These are phyloP conservation scores for Aspergillus intermedius DNA, from an alignment of 2,329 filamentous ascomycete genomes.

Conservation along the genomic window DNA sequence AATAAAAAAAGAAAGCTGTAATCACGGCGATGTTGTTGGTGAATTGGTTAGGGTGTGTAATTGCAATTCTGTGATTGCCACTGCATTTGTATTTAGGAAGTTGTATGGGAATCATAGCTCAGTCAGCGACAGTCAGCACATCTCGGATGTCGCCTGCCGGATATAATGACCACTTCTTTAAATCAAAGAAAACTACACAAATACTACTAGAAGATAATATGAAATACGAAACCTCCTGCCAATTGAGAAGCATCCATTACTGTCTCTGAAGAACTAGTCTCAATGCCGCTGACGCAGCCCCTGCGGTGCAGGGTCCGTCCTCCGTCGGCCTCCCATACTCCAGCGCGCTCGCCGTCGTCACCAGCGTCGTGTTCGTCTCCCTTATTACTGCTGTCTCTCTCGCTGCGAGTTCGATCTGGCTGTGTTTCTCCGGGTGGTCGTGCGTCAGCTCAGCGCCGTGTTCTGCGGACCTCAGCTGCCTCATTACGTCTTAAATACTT, in stretches of 20 bases:
- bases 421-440: slow-evolving; percentile 10
- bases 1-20: too few species aligned
- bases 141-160: neutral
- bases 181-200: neutral
- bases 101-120: neutral
- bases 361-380: slow-evolving; percentile 39
- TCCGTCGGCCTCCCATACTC: slow-evolving; percentile 10
- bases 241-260: neutral
- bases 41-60: neutral
- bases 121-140: slow-evolving; percentile 1
- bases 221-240: neutral
- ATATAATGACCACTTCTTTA: neutral
- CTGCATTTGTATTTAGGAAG: neutral
- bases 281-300: slow-evolving; percentile 33
- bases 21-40: too few species aligned
- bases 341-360: slow-evolving; percentile 46
- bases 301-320: slow-evolving; percentile 32
- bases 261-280: slow-evolving; percentile 3
- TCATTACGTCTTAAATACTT: slow-evolving; percentile 9
- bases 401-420: slow-evolving; percentile 3
- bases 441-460: slow-evolving; percentile 15
- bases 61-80: neutral
- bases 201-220: too few species aligned
- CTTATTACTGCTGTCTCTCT: slow-evolving; percentile 1
- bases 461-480: slow-evolving; percentile 16